These are phyloP conservation scores for Solanum piurae DNA, from an alignment of 257 asterid species.

Conservation along the genomic window DNA sequence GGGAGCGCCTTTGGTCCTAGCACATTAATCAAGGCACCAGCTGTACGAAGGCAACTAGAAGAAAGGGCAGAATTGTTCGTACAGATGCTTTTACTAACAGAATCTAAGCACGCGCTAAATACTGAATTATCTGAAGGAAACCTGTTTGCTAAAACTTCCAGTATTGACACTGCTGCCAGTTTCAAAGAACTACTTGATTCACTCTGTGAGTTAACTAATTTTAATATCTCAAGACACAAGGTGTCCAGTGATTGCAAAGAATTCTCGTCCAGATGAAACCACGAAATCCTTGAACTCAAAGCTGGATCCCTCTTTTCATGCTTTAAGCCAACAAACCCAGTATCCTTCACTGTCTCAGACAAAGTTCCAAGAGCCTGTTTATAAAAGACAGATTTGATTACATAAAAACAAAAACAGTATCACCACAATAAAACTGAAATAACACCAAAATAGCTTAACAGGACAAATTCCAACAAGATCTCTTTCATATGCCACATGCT, in stretches of 20 bases:
- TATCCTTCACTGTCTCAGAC: conserved; percentile 57
- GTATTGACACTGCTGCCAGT: conserved; percentile 58
- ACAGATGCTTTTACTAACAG: conserved; percentile 50
- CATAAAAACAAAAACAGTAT: neutral
- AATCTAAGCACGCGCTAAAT: conserved; percentile 60
- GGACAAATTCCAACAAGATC: neutral
- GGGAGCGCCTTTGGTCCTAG: conserved; percentile 77
- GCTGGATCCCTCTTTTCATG: conserved; percentile 30
- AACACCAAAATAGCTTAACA: neutral
- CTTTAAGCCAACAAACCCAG: conserved; percentile 18
- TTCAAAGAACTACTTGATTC: conserved; percentile 40
- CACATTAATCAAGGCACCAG: conserved; percentile 67
- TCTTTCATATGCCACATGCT: neutral
- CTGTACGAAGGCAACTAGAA: conserved; percentile 58
- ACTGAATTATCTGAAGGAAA: conserved; percentile 51
- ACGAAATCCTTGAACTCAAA: conserved; percentile 37
- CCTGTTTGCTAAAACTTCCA: conserved; percentile 56
- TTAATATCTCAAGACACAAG: conserved; percentile 48
- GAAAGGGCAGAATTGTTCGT: conserved; percentile 52
- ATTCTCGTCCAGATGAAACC: conserved; percentile 52
- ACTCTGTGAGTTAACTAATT: conserved; percentile 35
- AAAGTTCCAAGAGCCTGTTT: conserved; percentile 82
- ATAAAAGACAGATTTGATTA: conserved; percentile 1
- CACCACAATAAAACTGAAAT: neutral
- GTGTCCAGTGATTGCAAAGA: conserved; percentile 35